Evolutionary conservation across 1,139 yeast genomes (phyloP).

Genomic region (Sugiyamaella japonica): DNA sequence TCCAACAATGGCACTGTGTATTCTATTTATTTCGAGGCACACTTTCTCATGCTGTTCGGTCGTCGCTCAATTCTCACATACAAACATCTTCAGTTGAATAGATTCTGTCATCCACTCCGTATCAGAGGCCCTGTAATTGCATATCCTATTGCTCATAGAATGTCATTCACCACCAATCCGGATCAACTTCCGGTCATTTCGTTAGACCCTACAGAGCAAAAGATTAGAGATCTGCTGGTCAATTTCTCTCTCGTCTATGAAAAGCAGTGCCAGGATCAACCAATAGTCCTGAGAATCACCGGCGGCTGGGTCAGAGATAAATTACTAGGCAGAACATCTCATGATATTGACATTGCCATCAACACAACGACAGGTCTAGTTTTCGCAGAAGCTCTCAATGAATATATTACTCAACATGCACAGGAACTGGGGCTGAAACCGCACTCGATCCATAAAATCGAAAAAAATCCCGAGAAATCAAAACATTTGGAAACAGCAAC

Average conservation of each 20-base stretch:
- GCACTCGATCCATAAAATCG: conserved; percentile 71
- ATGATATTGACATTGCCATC: conserved; percentile 90
- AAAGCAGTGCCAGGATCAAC: conserved; percentile 15
- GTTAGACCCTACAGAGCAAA: conserved; percentile 51
- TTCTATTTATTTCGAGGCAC: too few species aligned
- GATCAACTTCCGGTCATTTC: conserved; percentile 33
- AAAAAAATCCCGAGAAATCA: conserved; percentile 89
- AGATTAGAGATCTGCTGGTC: conserved; percentile 49
- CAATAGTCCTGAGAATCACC: conserved; percentile 70
- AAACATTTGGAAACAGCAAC: conserved; percentile 97
- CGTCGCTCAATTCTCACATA: neutral
- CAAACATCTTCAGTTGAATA: neutral
- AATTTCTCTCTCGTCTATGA: conserved; percentile 33
- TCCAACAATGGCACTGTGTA: neutral
- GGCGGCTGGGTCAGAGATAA: conserved; percentile 99
- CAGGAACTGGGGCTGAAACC: conserved; percentile 49
- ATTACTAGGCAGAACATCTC: conserved; percentile 70
- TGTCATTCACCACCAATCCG: neutral
- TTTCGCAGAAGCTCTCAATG: conserved; percentile 68
- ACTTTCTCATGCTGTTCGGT: neutral
- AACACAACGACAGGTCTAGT: conserved; percentile 81
- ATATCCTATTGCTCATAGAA: neutral
- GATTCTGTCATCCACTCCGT: neutral
- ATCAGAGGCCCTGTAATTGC: neutral
- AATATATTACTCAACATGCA: conserved; percentile 47